A percentile compares a stretch with the other conserved stretches of the same genome.
These are phyloP conservation scores for Leptographium flavum DNA, from an alignment of 2,329 filamentous ascomycete species.

Conservation along the genomic window DNA sequence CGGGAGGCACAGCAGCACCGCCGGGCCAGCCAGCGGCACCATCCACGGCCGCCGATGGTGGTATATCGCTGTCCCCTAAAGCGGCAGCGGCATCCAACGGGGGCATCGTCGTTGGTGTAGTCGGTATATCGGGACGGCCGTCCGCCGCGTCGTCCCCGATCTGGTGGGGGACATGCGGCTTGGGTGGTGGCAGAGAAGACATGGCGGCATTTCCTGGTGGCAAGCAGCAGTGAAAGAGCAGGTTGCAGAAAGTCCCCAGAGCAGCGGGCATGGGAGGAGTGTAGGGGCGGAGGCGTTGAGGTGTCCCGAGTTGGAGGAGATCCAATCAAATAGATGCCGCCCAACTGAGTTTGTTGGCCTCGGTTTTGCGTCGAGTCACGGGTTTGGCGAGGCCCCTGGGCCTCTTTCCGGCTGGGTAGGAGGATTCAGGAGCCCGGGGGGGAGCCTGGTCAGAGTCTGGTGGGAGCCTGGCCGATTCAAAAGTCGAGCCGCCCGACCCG, in stretches of 20 bases:
- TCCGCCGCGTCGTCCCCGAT: background rate
- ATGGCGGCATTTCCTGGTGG: slow-evolving; percentile 1
- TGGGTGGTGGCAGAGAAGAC: background rate
- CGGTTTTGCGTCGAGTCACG: no score
- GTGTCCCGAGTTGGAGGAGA: background rate
- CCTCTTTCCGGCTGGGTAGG: background rate
- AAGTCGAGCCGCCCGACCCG: no score
- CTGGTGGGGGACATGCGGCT: background rate
- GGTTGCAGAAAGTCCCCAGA: background rate
- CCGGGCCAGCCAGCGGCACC: background rate
- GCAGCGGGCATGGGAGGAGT: background rate
- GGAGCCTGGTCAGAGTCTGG: background rate
- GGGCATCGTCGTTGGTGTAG: background rate
- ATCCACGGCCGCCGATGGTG: background rate
- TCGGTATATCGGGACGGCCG: background rate
- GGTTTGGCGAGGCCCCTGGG: background rate
- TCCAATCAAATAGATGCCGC: no score
- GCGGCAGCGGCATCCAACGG: background rate
- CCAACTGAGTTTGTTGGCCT: no score
- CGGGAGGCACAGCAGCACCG: background rate
- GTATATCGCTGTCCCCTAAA: background rate
- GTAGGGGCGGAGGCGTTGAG: background rate
- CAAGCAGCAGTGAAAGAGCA: background rate
- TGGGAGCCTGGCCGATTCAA: no score
- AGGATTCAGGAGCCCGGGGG: background rate